Conservation (phyloP, 371 early-diverging fungal genomes). For the Apophysomyces sp. region DNA sequence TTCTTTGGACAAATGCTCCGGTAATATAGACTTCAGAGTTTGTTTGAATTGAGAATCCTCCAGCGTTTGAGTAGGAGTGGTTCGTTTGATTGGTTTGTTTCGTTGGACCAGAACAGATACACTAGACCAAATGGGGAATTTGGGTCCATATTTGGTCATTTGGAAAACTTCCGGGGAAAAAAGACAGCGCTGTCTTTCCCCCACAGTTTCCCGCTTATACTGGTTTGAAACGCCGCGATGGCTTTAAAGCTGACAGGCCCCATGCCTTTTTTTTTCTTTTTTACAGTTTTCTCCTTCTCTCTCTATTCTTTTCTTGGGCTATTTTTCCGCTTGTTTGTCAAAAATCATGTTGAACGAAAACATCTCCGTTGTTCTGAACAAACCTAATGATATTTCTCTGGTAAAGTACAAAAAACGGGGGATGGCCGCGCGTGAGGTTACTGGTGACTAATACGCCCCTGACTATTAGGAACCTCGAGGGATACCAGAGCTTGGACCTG, state of each 20-base stretch:
- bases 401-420: no score
- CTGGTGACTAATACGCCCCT: no score
- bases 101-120: no score
- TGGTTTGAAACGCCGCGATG: slow-evolving; percentile 1
- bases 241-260: not conserved
- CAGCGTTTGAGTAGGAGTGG: no score
- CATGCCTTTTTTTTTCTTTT: not conserved
- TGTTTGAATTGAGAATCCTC: no score
- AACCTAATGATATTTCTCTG: slow-evolving; percentile 1
- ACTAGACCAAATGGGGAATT: slow-evolving; percentile 8
- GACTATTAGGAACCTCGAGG: slow-evolving; percentile 28
- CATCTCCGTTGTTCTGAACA: slow-evolving; percentile 3
- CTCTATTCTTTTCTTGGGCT: not conserved
- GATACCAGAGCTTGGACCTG: slow-evolving; percentile 21
- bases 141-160: slow-evolving; percentile 4
- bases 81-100: no score
- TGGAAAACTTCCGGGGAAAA: not conserved
- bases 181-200: not conserved
- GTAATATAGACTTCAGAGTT: no score
- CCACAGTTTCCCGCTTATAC: not conserved
- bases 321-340: no score
- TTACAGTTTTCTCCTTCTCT: not conserved
- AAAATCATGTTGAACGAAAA: not conserved
- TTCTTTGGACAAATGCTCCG: no score
- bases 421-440: no score